A percentile compares a stretch with the other conserved stretches of the same genome.
Conservation (phyloP, 495 filamentous ascomycete genomes). For the Astrocystis sublimbata region DNA sequence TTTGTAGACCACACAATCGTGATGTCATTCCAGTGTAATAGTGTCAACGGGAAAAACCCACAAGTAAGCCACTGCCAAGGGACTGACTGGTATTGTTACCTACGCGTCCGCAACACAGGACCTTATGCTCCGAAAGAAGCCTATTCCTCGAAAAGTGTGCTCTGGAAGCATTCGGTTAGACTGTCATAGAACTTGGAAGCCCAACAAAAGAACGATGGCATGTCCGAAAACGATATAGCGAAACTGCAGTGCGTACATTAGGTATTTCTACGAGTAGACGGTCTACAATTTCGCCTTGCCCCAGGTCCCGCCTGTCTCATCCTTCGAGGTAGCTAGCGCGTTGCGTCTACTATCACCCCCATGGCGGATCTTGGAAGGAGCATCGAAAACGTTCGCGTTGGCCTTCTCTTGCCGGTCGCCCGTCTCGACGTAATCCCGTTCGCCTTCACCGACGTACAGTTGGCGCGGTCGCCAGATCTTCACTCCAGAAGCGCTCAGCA, state of each 20-base stretch:
- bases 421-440: conserved; percentile 33
- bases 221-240: background rate
- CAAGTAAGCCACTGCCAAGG: background rate
- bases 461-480: conserved; percentile 46
- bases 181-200: too few species aligned
- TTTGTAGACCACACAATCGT: background rate
- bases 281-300: conserved; percentile 19
- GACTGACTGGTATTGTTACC: background rate
- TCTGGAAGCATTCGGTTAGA: too few species aligned
- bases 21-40: conserved; percentile 8
- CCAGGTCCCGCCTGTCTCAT: conserved; percentile 18
- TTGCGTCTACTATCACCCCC: conserved; percentile 25
- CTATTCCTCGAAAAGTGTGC: too few species aligned
- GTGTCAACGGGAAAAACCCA: background rate
- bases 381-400: conserved; percentile 20
- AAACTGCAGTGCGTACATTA: background rate
- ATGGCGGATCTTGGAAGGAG: conserved; percentile 14
- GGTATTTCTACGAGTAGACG: background rate
- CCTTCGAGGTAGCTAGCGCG: conserved; percentile 21
- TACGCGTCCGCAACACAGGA: background rate
- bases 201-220: background rate
- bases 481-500: conserved; percentile 31
- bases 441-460: conserved; percentile 37
- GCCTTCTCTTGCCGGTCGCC: conserved; percentile 32
- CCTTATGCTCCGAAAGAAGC: background rate